Evolutionary conservation across 208 protist species (phyloP).

Genomic region (Wallacemonas sp.): DNA sequence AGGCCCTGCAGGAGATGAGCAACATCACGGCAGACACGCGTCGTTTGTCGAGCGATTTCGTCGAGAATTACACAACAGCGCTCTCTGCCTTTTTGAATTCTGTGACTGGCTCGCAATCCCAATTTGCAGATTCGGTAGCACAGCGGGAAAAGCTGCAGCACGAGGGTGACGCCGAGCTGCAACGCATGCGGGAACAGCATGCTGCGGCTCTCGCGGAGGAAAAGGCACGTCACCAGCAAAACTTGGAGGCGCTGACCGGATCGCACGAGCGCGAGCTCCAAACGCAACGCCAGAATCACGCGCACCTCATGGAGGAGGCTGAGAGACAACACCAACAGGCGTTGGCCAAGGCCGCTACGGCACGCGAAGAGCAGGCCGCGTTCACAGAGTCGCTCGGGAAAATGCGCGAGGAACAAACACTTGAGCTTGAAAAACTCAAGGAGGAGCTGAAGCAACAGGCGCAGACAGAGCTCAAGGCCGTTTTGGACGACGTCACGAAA

Average conservation of each 20-base stretch:
- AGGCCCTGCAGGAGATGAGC: slow-evolving; percentile 29
- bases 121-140: slow-evolving; percentile 23
- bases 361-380: slow-evolving; percentile 19
- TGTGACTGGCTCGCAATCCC: slow-evolving; percentile 26
- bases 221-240: slow-evolving; percentile 18
- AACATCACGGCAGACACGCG: slow-evolving; percentile 1
- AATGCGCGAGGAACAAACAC: slow-evolving; percentile 23
- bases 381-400: slow-evolving; percentile 31
- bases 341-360: slow-evolving; percentile 6
- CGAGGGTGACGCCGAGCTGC: slow-evolving; percentile 24
- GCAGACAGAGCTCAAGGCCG: slow-evolving; percentile 52
- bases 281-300: slow-evolving; percentile 15
- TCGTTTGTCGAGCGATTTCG: slow-evolving; percentile 1
- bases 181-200: slow-evolving; percentile 19
- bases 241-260: slow-evolving; percentile 21
- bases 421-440: slow-evolving; percentile 48
- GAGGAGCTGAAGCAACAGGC: slow-evolving; percentile 44
- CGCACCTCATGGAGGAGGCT: neutral
- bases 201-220: slow-evolving; percentile 21
- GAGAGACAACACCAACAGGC: slow-evolving; percentile 11
- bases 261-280: slow-evolving; percentile 23
- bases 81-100: slow-evolving; percentile 22
- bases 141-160: slow-evolving; percentile 28
- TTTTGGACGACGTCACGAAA: slow-evolving; percentile 44
- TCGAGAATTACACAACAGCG: slow-evolving; percentile 10